These are phyloP conservation scores for Naematelia encephala DNA, from an alignment of 768 basidiomycete genomes.

Conservation along the genomic window DNA sequence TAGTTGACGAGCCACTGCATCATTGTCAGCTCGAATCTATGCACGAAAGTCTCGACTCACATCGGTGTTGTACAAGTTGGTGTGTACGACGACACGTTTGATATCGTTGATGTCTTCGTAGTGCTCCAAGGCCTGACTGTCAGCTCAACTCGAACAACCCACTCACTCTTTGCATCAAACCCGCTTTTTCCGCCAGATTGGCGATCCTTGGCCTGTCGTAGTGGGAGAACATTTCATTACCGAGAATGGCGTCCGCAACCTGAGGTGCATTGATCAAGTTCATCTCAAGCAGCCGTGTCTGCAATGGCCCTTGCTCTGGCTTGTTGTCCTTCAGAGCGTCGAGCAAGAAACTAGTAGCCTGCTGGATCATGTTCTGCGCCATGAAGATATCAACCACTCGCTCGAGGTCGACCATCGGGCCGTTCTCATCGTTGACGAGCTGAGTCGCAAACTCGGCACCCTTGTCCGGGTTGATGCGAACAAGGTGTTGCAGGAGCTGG, in stretches of 20 bases:
- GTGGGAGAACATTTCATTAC: conserved; percentile 96
- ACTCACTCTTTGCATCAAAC: conserved; percentile 82
- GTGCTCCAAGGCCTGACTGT: conserved; percentile 81
- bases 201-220: conserved; percentile 96
- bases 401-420: conserved; percentile 89
- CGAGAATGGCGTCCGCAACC: conserved; percentile 97
- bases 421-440: conserved; percentile 86
- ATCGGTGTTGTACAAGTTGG: conserved; percentile 75
- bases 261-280: conserved; percentile 96
- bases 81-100: conserved; percentile 95
- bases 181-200: conserved; percentile 97
- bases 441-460: conserved; percentile 96
- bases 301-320: conserved; percentile 90
- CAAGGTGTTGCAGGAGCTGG: conserved; percentile 86
- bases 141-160: conserved; percentile 11
- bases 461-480: conserved; percentile 94
- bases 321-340: conserved; percentile 98
- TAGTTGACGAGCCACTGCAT: conserved; percentile 89
- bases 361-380: conserved; percentile 99
- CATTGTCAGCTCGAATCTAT: background rate
- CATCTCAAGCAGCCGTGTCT: conserved; percentile 96
- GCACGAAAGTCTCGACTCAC: conserved; percentile 54
- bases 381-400: conserved; percentile 98
- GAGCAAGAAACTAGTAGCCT: conserved; percentile 93
- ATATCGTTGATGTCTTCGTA: conserved; percentile 98